Evolutionary conservation across 768 basidiomycete genomes (phyloP).

Genomic region (Russula olivacea): DNA sequence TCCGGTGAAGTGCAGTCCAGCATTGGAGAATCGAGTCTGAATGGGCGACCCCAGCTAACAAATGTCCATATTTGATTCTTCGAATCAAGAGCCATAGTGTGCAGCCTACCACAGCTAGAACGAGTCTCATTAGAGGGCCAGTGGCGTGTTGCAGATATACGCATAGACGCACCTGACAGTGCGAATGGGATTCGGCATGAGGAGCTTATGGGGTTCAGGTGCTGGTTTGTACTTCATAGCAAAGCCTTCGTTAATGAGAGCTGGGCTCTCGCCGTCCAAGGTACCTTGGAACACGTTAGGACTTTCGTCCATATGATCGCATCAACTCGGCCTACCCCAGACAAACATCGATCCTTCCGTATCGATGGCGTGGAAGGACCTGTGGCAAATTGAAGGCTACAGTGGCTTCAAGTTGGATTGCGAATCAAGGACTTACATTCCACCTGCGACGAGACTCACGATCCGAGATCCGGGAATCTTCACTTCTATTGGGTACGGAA

Average conservation of each 20-base stretch:
- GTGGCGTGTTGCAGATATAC: neutral
- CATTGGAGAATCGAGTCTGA: conserved; percentile 43
- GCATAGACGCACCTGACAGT: conserved; percentile 51
- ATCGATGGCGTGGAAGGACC: conserved; percentile 86
- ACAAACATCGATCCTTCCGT: conserved; percentile 64
- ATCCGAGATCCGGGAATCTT: conserved; percentile 54
- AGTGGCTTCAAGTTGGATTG: neutral
- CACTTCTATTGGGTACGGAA: conserved; percentile 63
- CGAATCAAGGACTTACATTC: conserved; percentile 51
- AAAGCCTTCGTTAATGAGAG: conserved; percentile 49
- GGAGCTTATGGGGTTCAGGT: conserved; percentile 48
- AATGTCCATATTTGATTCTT: conserved; percentile 66
- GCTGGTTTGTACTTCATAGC: conserved; percentile 48
- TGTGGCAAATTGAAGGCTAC: conserved; percentile 28
- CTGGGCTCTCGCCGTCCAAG: conserved; percentile 43
- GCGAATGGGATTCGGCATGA: conserved; percentile 52
- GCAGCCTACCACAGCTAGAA: conserved; percentile 69
- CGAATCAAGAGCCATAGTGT: conserved; percentile 60
- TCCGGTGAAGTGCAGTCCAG: conserved; percentile 40
- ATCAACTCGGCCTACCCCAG: conserved; percentile 58
- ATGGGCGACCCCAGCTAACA: conserved; percentile 72
- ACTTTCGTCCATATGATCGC: neutral
- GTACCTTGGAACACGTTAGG: conserved; percentile 41
- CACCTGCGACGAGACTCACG: conserved; percentile 71
- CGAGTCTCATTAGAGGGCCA: neutral